Percentiles rank a stretch among this genome's conserved stretches.
Conservation (phyloP, 1,284 basidiomycete genomes). For the Agaricales sp. region DNA sequence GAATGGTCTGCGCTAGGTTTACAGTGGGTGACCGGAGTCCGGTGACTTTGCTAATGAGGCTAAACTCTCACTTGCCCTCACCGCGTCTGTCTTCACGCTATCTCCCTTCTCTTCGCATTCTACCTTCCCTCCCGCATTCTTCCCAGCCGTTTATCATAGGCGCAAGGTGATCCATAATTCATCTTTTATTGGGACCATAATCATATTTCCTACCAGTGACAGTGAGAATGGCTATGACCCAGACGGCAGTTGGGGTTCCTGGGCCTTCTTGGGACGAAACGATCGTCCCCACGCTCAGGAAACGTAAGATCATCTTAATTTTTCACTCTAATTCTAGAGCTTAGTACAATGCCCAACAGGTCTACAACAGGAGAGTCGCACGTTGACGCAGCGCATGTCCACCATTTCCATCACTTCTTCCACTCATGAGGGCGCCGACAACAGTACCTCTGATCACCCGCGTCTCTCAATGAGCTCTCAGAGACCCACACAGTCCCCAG, state of each 20-base stretch:
- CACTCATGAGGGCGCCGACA: constrained; percentile 31
- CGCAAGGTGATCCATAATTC: not conserved
- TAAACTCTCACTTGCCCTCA: not conserved
- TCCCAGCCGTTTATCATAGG: not conserved
- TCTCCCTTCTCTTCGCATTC: not conserved
- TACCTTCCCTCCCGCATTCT: not conserved
- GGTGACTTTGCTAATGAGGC: not conserved
- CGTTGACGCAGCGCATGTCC: constrained; percentile 62
- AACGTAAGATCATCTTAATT: constrained; percentile 34
- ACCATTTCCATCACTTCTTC: constrained; percentile 45
- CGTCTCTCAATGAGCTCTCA: constrained; percentile 2
- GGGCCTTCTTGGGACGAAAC: constrained; percentile 60
- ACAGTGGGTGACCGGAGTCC: too few relatives aligned
- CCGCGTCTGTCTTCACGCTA: not conserved
- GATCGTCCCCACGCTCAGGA: constrained; percentile 59
- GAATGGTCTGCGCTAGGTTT: too few relatives aligned
- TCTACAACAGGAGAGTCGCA: constrained; percentile 62
- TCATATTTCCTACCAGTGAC: too few relatives aligned
- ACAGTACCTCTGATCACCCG: constrained; percentile 4
- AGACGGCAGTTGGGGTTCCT: constrained; percentile 33
- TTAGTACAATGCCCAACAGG: constrained; percentile 29
- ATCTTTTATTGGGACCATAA: too few relatives aligned
- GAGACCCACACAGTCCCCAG: constrained; percentile 8
- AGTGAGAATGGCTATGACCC: constrained; percentile 32
- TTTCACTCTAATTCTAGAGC: constrained; percentile 6